phyloP scores from a whole-genome alignment of 345 rosid species.

The Corymbia maculata region DNA sequence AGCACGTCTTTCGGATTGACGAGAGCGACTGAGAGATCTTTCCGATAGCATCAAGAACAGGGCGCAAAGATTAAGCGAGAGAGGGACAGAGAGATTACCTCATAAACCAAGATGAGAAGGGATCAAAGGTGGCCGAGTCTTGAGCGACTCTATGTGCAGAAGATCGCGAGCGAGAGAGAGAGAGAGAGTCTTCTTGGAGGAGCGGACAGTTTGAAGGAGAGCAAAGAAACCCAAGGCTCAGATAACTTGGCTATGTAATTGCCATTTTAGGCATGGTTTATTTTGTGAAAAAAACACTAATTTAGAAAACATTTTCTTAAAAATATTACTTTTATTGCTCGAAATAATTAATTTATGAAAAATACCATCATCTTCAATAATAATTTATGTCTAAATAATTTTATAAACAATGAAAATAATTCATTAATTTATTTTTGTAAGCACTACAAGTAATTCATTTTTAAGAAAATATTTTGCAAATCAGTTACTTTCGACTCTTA shows the following conservation, averaged over 20 bases:
- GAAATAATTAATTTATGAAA: background rate
- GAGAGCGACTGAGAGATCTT: background rate
- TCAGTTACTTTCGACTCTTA: background rate
- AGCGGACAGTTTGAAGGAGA: background rate
- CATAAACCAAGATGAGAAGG: constrained; percentile 10
- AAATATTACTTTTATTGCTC: background rate
- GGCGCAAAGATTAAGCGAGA: background rate
- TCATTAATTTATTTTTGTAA: too few species aligned
- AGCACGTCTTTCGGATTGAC: background rate
- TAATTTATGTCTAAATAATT: too few species aligned
- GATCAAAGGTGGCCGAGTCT: background rate
- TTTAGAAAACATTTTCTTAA: too few species aligned
- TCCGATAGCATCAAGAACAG: background rate
- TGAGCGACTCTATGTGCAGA: background rate
- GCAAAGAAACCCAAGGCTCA: background rate
- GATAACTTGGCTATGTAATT: background rate
- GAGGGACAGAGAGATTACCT: background rate
- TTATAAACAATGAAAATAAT: background rate
- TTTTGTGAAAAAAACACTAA: background rate
- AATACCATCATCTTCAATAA: too few species aligned
- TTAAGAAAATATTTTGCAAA: too few species aligned
- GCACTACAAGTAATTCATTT: background rate
- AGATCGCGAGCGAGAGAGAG: background rate
- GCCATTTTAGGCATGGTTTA: background rate
- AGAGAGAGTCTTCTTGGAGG: background rate